phyloP scores from a whole-genome alignment of 2,329 filamentous ascomycete species.

The Aspergillus latus region DNA sequence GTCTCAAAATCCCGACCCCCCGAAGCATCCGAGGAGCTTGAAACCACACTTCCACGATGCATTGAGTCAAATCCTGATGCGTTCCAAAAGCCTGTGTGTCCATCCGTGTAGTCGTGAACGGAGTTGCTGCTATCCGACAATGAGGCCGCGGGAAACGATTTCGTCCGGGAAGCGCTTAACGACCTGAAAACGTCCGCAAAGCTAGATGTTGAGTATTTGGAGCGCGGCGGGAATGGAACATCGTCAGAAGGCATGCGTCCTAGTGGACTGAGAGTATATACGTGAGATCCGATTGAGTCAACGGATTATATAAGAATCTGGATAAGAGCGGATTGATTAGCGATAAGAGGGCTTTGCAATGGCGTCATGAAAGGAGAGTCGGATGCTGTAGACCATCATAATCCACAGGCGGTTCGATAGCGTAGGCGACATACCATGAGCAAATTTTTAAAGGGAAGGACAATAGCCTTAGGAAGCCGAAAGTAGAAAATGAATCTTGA shows the following conservation, averaged over 20 bases:
- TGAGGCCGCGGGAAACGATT: slow-evolving; percentile 40
- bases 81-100: slow-evolving; percentile 33
- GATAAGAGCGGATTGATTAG: slow-evolving; percentile 14
- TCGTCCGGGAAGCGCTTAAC: slow-evolving; percentile 40
- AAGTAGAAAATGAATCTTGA: neutral
- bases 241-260: slow-evolving; percentile 46
- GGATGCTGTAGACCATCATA: neutral
- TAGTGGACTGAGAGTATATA: slow-evolving; percentile 24
- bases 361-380: slow-evolving; percentile 2
- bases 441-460: neutral
- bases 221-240: slow-evolving; percentile 37
- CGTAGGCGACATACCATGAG: neutral
- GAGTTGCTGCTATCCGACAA: slow-evolving; percentile 34
- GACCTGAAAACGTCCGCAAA: slow-evolving; percentile 47
- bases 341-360: slow-evolving; percentile 13
- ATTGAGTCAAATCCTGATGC: slow-evolving; percentile 41
- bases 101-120: slow-evolving; percentile 32
- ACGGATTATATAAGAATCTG: slow-evolving; percentile 23
- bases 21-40: slow-evolving; percentile 40
- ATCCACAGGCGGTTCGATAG: neutral
- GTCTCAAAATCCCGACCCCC: slow-evolving; percentile 40
- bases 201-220: slow-evolving; percentile 39
- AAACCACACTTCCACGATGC: slow-evolving; percentile 43
- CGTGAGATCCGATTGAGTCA: slow-evolving; percentile 16
- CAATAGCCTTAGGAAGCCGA: neutral